Conservation (phyloP, 1,284 basidiomycete genomes). For the Tilletia caries region DNA sequence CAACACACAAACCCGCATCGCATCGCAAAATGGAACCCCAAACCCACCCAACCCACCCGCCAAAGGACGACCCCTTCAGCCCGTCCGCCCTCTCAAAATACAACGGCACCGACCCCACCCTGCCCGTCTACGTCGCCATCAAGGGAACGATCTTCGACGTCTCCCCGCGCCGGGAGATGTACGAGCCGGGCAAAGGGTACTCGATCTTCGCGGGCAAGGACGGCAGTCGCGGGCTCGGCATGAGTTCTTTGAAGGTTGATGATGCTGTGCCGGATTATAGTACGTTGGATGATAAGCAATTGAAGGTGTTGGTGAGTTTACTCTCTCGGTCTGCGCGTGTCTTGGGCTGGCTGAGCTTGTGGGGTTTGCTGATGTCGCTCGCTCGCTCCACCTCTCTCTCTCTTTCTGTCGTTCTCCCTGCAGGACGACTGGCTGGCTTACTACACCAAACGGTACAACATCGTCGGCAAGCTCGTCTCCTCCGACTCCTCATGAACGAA, state of each 20-base stretch:
- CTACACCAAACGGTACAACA: slow-evolving; percentile 52
- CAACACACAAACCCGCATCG: too few relatives aligned
- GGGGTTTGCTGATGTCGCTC: too few relatives aligned
- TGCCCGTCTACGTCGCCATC: slow-evolving; percentile 81
- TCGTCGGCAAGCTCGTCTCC: slow-evolving; percentile 43
- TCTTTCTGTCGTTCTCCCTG: too few relatives aligned
- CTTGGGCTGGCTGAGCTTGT: too few relatives aligned
- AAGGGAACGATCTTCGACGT: slow-evolving; percentile 86
- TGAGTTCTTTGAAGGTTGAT: slow-evolving; percentile 78
- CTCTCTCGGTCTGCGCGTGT: too few relatives aligned
- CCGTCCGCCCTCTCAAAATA: slow-evolving; percentile 62
- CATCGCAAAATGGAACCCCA: not conserved
- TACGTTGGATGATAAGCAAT: slow-evolving; percentile 68
- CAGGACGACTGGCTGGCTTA: slow-evolving; percentile 36
- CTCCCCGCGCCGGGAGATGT: slow-evolving; percentile 70
- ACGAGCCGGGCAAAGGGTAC: slow-evolving; percentile 58
- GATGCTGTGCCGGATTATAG: slow-evolving; percentile 88
- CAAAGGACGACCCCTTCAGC: slow-evolving; percentile 14
- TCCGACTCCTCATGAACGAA: slow-evolving; percentile 7
- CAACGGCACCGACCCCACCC: slow-evolving; percentile 65
- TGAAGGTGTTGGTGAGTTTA: slow-evolving; percentile 68
- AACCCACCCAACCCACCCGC: slow-evolving; percentile 11
- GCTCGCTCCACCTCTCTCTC: too few relatives aligned
- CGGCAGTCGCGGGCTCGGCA: slow-evolving; percentile 59
- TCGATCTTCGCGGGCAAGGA: slow-evolving; percentile 76